Evolutionary conservation across 768 basidiomycete species (phyloP).

Genomic region (Leccinum uliginosum): DNA sequence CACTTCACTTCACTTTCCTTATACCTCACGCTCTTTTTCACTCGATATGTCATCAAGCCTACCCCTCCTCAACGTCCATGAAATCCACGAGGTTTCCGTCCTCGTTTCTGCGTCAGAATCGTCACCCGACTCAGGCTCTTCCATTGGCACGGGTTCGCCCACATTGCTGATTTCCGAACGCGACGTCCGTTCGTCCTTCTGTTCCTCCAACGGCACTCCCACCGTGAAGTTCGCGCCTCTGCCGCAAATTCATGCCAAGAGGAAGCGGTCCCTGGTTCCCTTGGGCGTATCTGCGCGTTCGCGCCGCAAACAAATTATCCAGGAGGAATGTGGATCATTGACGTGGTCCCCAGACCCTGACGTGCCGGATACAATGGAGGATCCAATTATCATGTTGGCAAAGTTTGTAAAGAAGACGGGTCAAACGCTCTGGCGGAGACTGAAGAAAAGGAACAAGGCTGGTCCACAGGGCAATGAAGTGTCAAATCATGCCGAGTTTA

Average conservation of each 20-base stretch:
- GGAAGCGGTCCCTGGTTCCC: constrained; percentile 45
- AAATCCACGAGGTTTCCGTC: constrained; percentile 16
- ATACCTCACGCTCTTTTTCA: constrained; percentile 20
- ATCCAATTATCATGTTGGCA: constrained; percentile 47
- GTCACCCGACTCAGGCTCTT: constrained; percentile 18
- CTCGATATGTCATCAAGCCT: constrained; percentile 12
- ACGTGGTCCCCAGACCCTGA: constrained; percentile 21
- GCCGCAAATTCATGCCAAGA: constrained; percentile 42
- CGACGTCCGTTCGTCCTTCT: constrained; percentile 13
- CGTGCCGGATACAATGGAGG: constrained; percentile 33
- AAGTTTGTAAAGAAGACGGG: constrained; percentile 46
- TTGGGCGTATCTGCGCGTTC: constrained; percentile 49
- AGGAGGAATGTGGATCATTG: constrained; percentile 19
- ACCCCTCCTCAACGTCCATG: constrained; percentile 9
- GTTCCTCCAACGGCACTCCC: constrained; percentile 16
- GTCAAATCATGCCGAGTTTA: constrained; percentile 2
- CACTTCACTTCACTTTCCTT: constrained; percentile 18
- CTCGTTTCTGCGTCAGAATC: constrained; percentile 8
- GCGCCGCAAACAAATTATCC: constrained; percentile 20
- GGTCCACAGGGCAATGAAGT: constrained; percentile 10
- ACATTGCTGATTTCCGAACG: constrained; percentile 6
- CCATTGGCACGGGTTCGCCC: constrained; percentile 11
- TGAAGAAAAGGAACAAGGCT: constrained; percentile 35
- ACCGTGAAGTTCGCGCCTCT: constrained; percentile 34
- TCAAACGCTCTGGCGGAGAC: constrained; percentile 40